A percentile compares a stretch with the other conserved stretches of the same genome.
These are phyloP conservation scores for Phialophora macrospora DNA, from an alignment of 2,329 filamentous ascomycete species.

Conservation along the genomic window DNA sequence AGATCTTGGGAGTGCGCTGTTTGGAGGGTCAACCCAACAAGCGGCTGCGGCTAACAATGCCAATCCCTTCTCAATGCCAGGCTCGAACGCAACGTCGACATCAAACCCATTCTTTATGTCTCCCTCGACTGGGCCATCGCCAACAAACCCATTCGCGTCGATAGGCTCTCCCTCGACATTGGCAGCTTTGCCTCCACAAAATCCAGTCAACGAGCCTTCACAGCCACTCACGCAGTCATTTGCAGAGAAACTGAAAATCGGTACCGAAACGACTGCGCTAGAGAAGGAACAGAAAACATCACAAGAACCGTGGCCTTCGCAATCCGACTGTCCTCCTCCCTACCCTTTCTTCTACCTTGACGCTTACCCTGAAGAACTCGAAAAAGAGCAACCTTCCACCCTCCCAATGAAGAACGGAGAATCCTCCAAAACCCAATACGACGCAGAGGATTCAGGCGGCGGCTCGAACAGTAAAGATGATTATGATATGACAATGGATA, in stretches of 20 bases:
- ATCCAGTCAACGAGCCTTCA: conserved; percentile 38
- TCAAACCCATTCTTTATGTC: conserved; percentile 62
- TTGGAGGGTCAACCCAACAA: conserved; percentile 56
- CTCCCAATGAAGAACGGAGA: conserved; percentile 47
- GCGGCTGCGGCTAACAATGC: conserved; percentile 46
- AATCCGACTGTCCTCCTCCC: conserved; percentile 66
- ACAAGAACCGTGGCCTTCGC: conserved; percentile 75
- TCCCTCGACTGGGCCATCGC: conserved; percentile 41
- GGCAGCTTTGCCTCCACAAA: conserved; percentile 53
- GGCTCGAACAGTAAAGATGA: conserved; percentile 49
- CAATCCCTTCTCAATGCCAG: conserved; percentile 60
- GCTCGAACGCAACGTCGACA: conserved; percentile 42
- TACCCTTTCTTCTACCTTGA: conserved; percentile 84
- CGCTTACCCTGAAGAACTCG: conserved; percentile 88
- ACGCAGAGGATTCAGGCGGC: conserved; percentile 44
- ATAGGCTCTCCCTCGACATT: conserved; percentile 49
- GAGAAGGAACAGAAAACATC: conserved; percentile 17
- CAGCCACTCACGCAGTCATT: conserved; percentile 74
- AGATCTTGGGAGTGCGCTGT: conserved; percentile 64
- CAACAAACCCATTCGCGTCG: conserved; percentile 66
- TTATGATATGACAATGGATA: conserved; percentile 74
- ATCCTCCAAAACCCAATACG: conserved; percentile 45
- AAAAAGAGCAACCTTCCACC: conserved; percentile 43
- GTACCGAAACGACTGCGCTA: conserved; percentile 41
- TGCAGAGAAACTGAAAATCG: conserved; percentile 68